These are phyloP conservation scores for Yarrowia osloensis DNA, from an alignment of 805 yeast genomes.

Conservation along the genomic window DNA sequence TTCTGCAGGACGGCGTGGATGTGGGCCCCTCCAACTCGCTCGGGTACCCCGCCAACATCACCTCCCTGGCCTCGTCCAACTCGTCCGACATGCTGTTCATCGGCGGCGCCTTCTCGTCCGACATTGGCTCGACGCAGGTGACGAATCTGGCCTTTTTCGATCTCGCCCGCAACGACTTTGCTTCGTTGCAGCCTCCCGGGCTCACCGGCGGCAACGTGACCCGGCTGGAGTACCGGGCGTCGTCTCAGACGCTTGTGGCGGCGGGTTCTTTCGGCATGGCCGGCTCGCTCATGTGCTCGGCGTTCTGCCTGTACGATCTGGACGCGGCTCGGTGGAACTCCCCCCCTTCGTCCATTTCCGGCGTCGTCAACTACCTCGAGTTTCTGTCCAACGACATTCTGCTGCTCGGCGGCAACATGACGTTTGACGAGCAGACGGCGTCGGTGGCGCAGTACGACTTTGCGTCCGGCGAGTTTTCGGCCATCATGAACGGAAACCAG, in stretches of 20 bases:
- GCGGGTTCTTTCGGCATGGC: constrained; percentile 73
- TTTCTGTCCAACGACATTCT: constrained; percentile 48
- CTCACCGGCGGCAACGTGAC: constrained; percentile 47
- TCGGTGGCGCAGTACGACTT: constrained; percentile 61
- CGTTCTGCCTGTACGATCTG: constrained; percentile 67
- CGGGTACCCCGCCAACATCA: constrained; percentile 33
- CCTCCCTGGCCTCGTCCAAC: constrained; percentile 31
- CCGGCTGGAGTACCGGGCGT: constrained; percentile 47
- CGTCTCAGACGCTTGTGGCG: constrained; percentile 54
- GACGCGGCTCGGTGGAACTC: constrained; percentile 57
- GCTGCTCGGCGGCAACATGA: constrained; percentile 58
- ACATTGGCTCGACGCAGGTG: constrained; percentile 37
- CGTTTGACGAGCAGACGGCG: constrained; percentile 44
- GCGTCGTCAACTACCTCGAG: constrained; percentile 57
- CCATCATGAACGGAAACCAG: constrained; percentile 10
- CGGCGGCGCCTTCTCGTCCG: constrained; percentile 43
- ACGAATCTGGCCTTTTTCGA: constrained; percentile 58
- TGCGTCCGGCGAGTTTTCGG: constrained; percentile 40
- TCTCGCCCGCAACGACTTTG: constrained; percentile 47
- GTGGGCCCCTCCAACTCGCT: constrained; percentile 38
- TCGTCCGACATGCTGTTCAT: constrained; percentile 36
- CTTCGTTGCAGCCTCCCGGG: constrained; percentile 54
- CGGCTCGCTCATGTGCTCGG: constrained; percentile 57
- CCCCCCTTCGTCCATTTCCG: constrained; percentile 46
- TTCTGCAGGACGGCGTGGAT: constrained; percentile 40